Evolutionary conservation across 495 filamentous ascomycete genomes (phyloP).

Genomic region (Cenococcum geophilum): DNA sequence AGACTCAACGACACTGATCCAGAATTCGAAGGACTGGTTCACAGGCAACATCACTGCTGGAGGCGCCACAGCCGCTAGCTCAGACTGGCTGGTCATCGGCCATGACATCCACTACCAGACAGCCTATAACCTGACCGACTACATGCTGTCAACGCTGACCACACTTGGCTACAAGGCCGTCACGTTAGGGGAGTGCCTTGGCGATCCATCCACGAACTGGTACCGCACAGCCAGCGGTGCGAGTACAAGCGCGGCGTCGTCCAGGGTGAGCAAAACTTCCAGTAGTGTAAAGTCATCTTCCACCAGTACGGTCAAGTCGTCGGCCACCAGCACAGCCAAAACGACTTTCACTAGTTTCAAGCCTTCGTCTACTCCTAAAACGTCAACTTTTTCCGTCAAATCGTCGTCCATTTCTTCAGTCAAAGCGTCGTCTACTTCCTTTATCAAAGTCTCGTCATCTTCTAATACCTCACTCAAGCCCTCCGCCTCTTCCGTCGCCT

Average conservation of each 20-base stretch:
- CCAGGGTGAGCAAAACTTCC: neutral
- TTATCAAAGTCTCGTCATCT: neutral
- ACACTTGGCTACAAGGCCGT: slow-evolving; percentile 27
- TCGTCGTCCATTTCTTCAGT: neutral
- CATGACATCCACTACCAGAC: slow-evolving; percentile 77
- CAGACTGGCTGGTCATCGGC: slow-evolving; percentile 60
- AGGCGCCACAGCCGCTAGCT: slow-evolving; percentile 39
- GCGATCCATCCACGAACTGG: slow-evolving; percentile 28
- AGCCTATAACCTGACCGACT: slow-evolving; percentile 68
- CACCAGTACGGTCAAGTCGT: neutral
- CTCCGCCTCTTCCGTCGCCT: too few relatives aligned
- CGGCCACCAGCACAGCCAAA: neutral
- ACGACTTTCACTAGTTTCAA: neutral
- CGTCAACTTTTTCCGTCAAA: neutral
- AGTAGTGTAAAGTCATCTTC: neutral
- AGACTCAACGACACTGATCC: slow-evolving; percentile 53
- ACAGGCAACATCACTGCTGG: slow-evolving; percentile 45
- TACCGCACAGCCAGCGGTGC: slow-evolving; percentile 17
- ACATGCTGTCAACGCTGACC: slow-evolving; percentile 50
- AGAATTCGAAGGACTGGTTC: slow-evolving; percentile 68
- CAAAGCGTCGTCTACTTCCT: neutral
- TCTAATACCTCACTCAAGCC: neutral
- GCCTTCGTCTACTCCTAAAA: neutral
- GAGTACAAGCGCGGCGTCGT: neutral
- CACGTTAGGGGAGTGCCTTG: slow-evolving; percentile 28